These are phyloP conservation scores for Claviceps humidiphila DNA, from an alignment of 2,329 filamentous ascomycete species.

Conservation along the genomic window DNA sequence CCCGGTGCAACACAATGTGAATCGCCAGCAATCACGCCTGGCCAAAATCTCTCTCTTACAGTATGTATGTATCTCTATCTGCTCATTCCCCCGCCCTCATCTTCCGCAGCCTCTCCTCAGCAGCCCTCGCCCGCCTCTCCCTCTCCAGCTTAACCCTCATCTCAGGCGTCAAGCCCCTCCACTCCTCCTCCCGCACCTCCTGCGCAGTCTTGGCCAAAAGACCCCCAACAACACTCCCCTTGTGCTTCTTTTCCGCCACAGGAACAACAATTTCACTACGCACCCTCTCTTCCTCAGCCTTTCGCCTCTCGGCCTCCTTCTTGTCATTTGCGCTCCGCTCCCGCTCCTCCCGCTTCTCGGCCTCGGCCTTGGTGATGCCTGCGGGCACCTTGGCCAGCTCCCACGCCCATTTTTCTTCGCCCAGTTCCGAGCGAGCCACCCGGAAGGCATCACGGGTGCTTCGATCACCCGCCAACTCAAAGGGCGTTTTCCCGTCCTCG, in stretches of 20 bases:
- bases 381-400: constrained; percentile 58
- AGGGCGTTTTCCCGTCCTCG: constrained; percentile 68
- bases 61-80: neutral
- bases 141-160: constrained; percentile 74
- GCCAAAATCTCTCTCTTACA: neutral
- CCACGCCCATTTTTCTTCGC: constrained; percentile 70
- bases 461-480: constrained; percentile 77
- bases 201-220: constrained; percentile 58
- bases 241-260: constrained; percentile 35
- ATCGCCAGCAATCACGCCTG: neutral
- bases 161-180: constrained; percentile 73
- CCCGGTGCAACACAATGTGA: too few species aligned
- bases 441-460: constrained; percentile 84
- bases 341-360: constrained; percentile 51
- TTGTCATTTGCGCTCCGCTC: constrained; percentile 58
- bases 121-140: constrained; percentile 79
- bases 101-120: constrained; percentile 70
- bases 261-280: constrained; percentile 50
- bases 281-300: constrained; percentile 61
- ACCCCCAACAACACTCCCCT: constrained; percentile 37
- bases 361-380: constrained; percentile 56
- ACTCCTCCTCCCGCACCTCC: constrained; percentile 73
- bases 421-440: constrained; percentile 69
- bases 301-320: constrained; percentile 57
- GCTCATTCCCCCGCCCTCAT: constrained; percentile 24